A percentile compares a stretch with the other conserved stretches of the same genome.
phyloP scores from a whole-genome alignment of 2,329 filamentous ascomycete species.

The Hypocrella siamensis region DNA sequence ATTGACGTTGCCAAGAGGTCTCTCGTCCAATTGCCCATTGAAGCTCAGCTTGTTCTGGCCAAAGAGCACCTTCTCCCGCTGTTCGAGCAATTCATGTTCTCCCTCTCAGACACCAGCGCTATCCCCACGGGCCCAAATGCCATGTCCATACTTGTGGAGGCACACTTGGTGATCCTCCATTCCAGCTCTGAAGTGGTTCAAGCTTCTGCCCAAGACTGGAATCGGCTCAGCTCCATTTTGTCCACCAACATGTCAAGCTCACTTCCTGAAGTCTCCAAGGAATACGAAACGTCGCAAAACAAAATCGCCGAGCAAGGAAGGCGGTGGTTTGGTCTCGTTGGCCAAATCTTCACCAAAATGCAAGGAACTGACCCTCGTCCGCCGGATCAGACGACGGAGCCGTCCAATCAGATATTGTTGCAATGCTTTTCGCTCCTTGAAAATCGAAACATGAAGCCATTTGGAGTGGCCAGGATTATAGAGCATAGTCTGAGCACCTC shows the following conservation, averaged over 20 bases:
- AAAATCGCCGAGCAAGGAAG: conserved; percentile 48
- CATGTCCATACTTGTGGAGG: conserved; percentile 26
- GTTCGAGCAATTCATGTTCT: conserved; percentile 36
- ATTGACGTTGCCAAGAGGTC: conserved; percentile 46
- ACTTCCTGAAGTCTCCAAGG: conserved; percentile 66
- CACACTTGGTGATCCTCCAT: conserved; percentile 27
- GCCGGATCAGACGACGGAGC: conserved; percentile 13
- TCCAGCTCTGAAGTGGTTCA: conserved; percentile 26
- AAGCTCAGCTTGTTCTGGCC: conserved; percentile 29
- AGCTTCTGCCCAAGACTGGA: conserved; percentile 45
- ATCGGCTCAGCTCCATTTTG: conserved; percentile 42
- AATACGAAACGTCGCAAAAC: conserved; percentile 58
- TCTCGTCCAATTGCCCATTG: conserved; percentile 25
- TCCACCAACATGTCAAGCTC: conserved; percentile 55
- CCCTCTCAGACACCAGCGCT: conserved; percentile 19
- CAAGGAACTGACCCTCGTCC: conserved; percentile 5
- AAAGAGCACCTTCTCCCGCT: conserved; percentile 37
- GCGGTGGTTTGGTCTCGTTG: conserved; percentile 49
- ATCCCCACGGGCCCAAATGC: conserved; percentile 18
- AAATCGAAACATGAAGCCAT: conserved; percentile 39
- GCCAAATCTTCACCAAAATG: conserved; percentile 24
- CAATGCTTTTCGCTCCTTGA: conserved; percentile 26
- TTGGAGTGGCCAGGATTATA: conserved; percentile 34
- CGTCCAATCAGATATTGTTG: conserved; percentile 14
- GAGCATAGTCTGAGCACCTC: conserved; percentile 21